A percentile compares a stretch with the other conserved stretches of the same genome.
These are phyloP conservation scores for Colletotrichum theobromicola DNA, from an alignment of 2,329 filamentous ascomycete genomes.

Conservation along the genomic window DNA sequence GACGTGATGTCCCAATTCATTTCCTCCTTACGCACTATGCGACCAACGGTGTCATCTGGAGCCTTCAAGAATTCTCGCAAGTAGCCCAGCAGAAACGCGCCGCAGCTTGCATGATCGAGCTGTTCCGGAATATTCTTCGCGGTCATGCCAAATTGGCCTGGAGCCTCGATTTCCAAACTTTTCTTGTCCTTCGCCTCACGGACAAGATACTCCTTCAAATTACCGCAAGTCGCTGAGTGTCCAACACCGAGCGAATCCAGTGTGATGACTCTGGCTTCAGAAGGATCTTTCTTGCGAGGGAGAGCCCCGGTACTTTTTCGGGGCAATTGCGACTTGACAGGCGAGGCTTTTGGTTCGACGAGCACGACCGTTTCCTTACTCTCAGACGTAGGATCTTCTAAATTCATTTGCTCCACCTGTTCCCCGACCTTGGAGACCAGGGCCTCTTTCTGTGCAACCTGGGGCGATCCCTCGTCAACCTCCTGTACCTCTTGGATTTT, in stretches of 20 bases:
- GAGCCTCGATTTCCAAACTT: conserved; percentile 41
- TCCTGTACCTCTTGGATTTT: conserved; percentile 21
- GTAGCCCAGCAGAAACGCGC: conserved; percentile 85
- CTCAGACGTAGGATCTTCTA: neutral
- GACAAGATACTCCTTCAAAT: conserved; percentile 77
- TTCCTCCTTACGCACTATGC: conserved; percentile 65
- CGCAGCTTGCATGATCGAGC: conserved; percentile 87
- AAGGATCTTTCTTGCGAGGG: conserved; percentile 48
- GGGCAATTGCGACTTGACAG: conserved; percentile 14
- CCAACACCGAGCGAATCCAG: conserved; percentile 80
- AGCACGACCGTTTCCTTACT: conserved; percentile 2
- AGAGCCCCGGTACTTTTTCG: neutral
- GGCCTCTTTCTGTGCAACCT: conserved; percentile 11
- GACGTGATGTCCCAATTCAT: conserved; percentile 59
- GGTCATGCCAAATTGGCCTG: conserved; percentile 58
- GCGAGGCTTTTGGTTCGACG: neutral
- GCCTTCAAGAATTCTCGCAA: conserved; percentile 79
- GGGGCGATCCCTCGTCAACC: neutral
- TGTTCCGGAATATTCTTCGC: conserved; percentile 81
- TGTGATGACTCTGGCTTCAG: conserved; percentile 76
- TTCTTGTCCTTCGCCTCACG: conserved; percentile 74
- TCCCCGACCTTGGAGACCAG: neutral
- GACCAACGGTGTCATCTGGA: conserved; percentile 72
- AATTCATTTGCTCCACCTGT: conserved; percentile 3
- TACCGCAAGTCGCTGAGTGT: conserved; percentile 68